Conservation (phyloP, 2,329 filamentous ascomycete species). For the Microsporum audouinii region DNA sequence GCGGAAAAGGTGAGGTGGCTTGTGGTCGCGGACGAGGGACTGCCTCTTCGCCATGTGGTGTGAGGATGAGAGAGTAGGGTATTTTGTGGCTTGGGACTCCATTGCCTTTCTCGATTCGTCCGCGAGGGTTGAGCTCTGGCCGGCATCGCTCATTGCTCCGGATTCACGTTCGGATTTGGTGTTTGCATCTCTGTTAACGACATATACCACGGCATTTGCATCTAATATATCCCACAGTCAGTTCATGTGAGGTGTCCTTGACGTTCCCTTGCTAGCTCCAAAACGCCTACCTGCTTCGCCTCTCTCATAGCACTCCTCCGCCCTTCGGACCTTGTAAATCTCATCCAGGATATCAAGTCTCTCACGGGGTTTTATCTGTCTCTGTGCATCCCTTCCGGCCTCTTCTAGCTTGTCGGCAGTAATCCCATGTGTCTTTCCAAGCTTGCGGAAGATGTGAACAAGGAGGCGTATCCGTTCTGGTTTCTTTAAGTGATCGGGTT, state of each 20-base stretch:
- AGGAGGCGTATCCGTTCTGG: conserved; percentile 32
- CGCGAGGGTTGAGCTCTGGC: neutral
- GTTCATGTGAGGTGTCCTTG: neutral
- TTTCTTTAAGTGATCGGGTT: conserved; percentile 40
- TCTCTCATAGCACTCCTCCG: conserved; percentile 33
- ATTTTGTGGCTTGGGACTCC: neutral
- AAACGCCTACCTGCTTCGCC: conserved; percentile 30
- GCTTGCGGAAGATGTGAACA: conserved; percentile 32
- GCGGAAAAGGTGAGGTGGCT: neutral
- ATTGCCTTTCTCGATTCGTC: neutral
- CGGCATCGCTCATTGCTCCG: conserved; percentile 8
- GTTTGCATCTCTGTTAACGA: conserved; percentile 27
- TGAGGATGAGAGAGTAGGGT: neutral
- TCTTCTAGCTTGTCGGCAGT: conserved; percentile 31
- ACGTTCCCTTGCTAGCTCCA: too few species aligned
- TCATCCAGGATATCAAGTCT: conserved; percentile 31
- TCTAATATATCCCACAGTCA: conserved; percentile 17
- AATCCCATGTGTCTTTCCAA: conserved; percentile 22
- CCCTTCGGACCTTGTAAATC: conserved; percentile 20
- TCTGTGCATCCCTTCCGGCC: conserved; percentile 27
- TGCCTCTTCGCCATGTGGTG: neutral
- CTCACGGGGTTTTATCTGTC: conserved; percentile 27
- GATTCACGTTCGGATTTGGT: conserved; percentile 10
- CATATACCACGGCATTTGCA: conserved; percentile 27
- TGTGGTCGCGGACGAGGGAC: neutral